A percentile compares a stretch with the other conserved stretches of the same genome.
These are phyloP conservation scores for Epichloe festucae DNA, from an alignment of 2,329 filamentous ascomycete genomes.

Conservation along the genomic window DNA sequence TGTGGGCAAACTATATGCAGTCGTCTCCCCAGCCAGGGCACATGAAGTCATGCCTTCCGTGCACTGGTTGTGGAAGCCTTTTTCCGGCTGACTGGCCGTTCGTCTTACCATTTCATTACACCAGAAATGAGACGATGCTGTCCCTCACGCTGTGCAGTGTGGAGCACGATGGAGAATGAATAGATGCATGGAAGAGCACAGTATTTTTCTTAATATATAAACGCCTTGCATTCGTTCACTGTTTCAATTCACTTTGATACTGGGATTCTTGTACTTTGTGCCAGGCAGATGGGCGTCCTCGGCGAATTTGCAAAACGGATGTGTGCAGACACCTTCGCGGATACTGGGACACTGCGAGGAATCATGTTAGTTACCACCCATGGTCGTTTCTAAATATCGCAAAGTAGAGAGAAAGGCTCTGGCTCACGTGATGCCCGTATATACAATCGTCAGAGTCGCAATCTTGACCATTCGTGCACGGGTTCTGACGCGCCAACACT, in stretches of 20 bases:
- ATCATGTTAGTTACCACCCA: not conserved
- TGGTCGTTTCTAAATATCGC: too few relatives aligned
- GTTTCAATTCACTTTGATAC: slow-evolving; percentile 20
- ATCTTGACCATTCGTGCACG: slow-evolving; percentile 44
- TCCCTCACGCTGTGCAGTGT: too few relatives aligned
- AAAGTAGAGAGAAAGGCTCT: not conserved
- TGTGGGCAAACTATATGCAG: too few relatives aligned
- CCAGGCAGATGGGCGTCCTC: slow-evolving; percentile 41
- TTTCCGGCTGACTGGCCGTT: too few relatives aligned
- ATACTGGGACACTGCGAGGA: slow-evolving; percentile 37
- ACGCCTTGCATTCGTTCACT: too few relatives aligned
- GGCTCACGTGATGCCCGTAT: slow-evolving; percentile 48
- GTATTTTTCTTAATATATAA: not conserved
- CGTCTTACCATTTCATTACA: too few relatives aligned
- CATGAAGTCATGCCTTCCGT: too few relatives aligned
- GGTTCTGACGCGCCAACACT: slow-evolving; percentile 42
- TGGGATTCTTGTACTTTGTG: slow-evolving; percentile 34
- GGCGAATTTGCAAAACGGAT: slow-evolving; percentile 43
- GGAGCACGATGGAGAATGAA: too few relatives aligned
- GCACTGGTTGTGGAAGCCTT: too few relatives aligned
- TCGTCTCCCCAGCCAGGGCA: too few relatives aligned
- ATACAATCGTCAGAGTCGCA: slow-evolving; percentile 46
- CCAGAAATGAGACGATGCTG: too few relatives aligned
- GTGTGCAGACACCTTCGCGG: slow-evolving; percentile 35
- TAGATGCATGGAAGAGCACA: too few relatives aligned